phyloP scores from a whole-genome alignment of 1,284 basidiomycete species.

The Pulveroboletus sp. region DNA sequence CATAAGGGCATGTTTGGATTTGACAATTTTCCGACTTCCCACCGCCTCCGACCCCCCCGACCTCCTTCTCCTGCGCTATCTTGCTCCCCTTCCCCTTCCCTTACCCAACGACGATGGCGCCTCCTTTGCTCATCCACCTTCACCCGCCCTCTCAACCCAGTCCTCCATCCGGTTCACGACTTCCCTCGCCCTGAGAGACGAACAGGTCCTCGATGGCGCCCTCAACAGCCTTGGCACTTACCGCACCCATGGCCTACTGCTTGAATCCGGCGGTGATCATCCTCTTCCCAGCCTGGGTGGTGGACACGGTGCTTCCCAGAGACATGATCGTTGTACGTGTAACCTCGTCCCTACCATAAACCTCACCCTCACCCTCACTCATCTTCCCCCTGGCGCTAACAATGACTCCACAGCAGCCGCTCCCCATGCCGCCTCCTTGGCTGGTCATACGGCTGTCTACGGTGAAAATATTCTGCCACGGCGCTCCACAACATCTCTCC shows the following conservation, averaged over 20 bases:
- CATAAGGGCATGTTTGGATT: too few relatives aligned
- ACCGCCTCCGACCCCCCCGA: neutral
- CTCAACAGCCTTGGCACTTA: conserved; percentile 76
- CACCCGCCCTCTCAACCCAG: conserved; percentile 64
- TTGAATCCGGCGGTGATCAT: neutral
- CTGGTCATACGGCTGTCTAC: conserved; percentile 72
- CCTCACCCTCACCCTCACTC: conserved; percentile 34
- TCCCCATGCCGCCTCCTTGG: conserved; percentile 53
- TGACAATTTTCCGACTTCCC: too few relatives aligned
- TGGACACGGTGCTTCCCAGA: conserved; percentile 36
- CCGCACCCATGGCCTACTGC: conserved; percentile 49
- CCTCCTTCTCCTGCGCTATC: conserved; percentile 18
- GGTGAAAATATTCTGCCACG: conserved; percentile 83
- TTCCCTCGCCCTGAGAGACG: conserved; percentile 59
- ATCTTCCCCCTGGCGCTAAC: conserved; percentile 35
- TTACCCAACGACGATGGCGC: conserved; percentile 37
- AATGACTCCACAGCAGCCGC: conserved; percentile 9
- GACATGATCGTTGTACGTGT: conserved; percentile 35
- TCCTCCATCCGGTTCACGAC: conserved; percentile 60
- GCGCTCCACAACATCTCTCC: conserved; percentile 72
- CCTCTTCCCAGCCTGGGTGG: conserved; percentile 30
- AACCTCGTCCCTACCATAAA: conserved; percentile 1
- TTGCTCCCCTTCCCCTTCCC: conserved; percentile 34
- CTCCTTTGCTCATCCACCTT: conserved; percentile 48
- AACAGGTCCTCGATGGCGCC: conserved; percentile 67